Evolutionary conservation across 2,329 filamentous ascomycete genomes (phyloP).

Genomic region (Pseudogymnoascus sp.): DNA sequence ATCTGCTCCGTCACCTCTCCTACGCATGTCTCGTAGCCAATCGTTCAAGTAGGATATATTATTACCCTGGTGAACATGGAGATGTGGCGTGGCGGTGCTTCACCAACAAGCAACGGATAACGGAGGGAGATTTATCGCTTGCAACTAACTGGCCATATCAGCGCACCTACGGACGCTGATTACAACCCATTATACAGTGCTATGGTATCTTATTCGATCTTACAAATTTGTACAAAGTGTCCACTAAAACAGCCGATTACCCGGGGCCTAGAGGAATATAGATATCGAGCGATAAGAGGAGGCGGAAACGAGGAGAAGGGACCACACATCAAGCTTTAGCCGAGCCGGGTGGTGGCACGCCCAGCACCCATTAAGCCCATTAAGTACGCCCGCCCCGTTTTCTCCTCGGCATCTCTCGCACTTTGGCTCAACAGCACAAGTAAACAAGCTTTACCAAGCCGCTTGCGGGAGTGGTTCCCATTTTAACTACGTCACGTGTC

Average conservation of each 20-base stretch:
- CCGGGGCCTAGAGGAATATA: not conserved
- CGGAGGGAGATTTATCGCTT: no score
- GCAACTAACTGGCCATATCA: not conserved
- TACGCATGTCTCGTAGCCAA: not conserved
- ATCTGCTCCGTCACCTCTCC: not conserved
- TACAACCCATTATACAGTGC: not conserved
- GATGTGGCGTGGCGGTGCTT: not conserved
- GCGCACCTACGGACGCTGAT: not conserved
- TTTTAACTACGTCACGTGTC: not conserved
- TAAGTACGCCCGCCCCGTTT: not conserved
- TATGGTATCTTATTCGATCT: not conserved
- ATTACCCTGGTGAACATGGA: not conserved
- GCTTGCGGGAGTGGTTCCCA: not conserved
- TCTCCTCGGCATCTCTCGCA: not conserved
- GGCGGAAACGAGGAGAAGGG: not conserved
- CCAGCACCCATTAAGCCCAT: not conserved
- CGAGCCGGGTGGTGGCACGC: not conserved
- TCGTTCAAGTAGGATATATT: not conserved
- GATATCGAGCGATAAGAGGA: not conserved
- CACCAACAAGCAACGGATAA: not conserved
- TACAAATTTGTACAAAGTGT: not conserved
- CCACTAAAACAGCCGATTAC: not conserved
- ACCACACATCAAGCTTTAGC: not conserved
- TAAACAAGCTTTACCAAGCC: slow-evolving; percentile 2
- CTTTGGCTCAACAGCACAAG: not conserved